Evolutionary conservation across 805 yeast species (phyloP), one percentile per base, ranked within the genome.

Genomic region (Lipomyces orientalis): DNA sequence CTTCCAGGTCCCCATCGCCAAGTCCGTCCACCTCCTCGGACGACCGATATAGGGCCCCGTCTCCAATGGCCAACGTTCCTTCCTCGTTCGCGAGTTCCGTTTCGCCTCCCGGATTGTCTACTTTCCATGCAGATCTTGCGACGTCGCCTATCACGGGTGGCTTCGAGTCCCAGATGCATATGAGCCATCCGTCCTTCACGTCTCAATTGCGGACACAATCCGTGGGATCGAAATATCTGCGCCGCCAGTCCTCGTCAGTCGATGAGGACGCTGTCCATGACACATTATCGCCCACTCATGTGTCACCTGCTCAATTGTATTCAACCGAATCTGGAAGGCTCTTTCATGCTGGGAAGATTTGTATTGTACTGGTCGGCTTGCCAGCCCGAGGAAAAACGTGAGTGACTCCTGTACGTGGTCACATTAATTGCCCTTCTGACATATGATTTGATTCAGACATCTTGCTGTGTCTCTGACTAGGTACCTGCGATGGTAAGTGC

Each of bases 341-440:
- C 74, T 95, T 91, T 80, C 98, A 95, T 75, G 98, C 99, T 4
- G 99, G 99, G 2, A 90, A 91, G 74, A 87, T 95, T 56, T 87
- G 97, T 73, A 89, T 95, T 62, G 91, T 90, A 3, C 83, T 95
- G 72, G 94, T 91, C 4, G 99, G 99, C 0, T 82, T 93, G 67
- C 98, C 99, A 1, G 98, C 97, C 0, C 84, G 98, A 59, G 98
- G 98, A 1, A 95, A 95, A 77, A 95, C 99, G 67, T 67, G 46
- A 37, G 14, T 64, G 31, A 19, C 16, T 1, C 29, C 29, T 64
- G 34, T 25, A 10, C 55, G 14, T 19, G 10, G 39, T 25, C 4
- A 8, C 14, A 6, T 9, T 2, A 5, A 33, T 4, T 22, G 25
- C 14, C 16, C 16, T 10, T 16, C 29, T 39, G 37, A 25, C 58